Conservation (phyloP, 768 basidiomycete species). For the Mrakia hoshinonis region DNA sequence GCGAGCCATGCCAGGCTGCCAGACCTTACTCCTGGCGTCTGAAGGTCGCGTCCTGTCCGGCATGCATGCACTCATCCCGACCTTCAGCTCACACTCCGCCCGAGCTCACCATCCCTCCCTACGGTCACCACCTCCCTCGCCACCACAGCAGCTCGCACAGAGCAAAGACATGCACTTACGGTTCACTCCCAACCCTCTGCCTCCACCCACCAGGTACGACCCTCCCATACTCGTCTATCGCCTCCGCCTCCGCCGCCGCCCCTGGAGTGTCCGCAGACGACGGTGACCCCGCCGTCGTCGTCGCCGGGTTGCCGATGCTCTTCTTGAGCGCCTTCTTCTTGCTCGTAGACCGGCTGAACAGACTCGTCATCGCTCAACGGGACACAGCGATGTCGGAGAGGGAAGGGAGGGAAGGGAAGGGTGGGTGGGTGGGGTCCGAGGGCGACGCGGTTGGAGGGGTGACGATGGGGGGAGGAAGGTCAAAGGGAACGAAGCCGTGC, state of each 20-base stretch:
- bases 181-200: constrained; percentile 2
- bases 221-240: constrained; percentile 4
- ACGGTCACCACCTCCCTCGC: background rate
- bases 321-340: constrained; percentile 16
- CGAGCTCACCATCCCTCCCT: background rate
- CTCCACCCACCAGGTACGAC: background rate
- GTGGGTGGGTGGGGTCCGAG: background rate
- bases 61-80: too few species aligned
- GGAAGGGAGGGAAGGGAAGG: background rate
- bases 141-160: background rate
- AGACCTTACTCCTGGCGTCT: too few species aligned
- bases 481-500: background rate
- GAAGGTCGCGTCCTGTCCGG: too few species aligned
- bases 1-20: too few species aligned
- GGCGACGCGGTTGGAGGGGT: background rate
- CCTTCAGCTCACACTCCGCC: background rate
- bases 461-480: background rate
- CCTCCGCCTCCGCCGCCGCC: background rate
- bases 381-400: background rate
- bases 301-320: background rate
- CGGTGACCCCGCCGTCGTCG: background rate
- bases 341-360: constrained; percentile 3
- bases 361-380: background rate
- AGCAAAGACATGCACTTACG: constrained; percentile 1
- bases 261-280: too few species aligned